Conservation (phyloP, 352 stramenopile genomes). For the Pythium monospermum region DNA sequence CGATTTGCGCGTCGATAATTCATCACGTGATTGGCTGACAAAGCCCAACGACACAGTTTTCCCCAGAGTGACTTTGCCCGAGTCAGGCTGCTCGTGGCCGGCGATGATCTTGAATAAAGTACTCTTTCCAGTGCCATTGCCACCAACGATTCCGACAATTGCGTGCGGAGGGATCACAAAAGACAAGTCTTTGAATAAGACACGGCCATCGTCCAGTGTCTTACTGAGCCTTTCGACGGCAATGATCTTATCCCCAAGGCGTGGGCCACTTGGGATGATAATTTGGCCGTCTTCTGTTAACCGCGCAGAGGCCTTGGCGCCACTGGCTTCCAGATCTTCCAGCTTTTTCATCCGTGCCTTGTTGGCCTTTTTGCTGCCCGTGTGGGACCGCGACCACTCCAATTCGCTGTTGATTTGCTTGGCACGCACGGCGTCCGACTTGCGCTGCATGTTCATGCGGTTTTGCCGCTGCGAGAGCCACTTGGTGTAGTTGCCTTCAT, state of each 20-base stretch:
- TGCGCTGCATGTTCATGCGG: conserved; percentile 93
- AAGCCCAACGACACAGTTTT: conserved; percentile 79
- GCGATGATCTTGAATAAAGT: conserved; percentile 96
- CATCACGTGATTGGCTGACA: conserved; percentile 73
- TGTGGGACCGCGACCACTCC: conserved; percentile 90
- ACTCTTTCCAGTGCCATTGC: conserved; percentile 97
- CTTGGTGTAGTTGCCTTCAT: conserved; percentile 98
- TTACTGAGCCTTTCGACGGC: conserved; percentile 72
- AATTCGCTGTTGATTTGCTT: conserved; percentile 93
- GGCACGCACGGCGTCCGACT: conserved; percentile 82
- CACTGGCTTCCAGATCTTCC: conserved; percentile 83
- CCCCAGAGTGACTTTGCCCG: conserved; percentile 62
- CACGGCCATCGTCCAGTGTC: conserved; percentile 60
- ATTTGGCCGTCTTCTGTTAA: conserved; percentile 87
- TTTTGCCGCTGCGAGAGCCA: conserved; percentile 95
- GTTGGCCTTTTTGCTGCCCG: conserved; percentile 79
- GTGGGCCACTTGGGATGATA: conserved; percentile 88
- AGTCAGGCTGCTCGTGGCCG: conserved; percentile 84
- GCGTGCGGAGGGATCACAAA: conserved; percentile 94
- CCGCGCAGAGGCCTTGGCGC: conserved; percentile 41
- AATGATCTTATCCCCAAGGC: conserved; percentile 92
- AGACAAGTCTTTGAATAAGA: conserved; percentile 92
- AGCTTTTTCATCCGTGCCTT: conserved; percentile 94
- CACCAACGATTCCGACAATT: conserved; percentile 96
- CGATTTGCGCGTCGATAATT: conserved; percentile 50